A percentile compares a stretch with the other conserved stretches of the same genome.
Conservation (phyloP, 257 asterid species). For the Fraxinus anomala region DNA sequence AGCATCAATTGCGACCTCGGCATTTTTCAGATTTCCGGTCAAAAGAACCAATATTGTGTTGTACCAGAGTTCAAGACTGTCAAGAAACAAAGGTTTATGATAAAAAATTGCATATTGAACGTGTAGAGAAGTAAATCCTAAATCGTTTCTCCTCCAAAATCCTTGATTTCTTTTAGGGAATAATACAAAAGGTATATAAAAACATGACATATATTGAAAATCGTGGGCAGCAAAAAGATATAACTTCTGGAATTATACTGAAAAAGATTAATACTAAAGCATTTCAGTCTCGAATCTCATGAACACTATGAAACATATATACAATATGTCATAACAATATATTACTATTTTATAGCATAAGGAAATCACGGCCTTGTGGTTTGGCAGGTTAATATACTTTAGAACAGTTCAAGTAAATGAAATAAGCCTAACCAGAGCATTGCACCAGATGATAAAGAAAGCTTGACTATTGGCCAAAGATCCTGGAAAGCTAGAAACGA, state of each 20-base stretch:
- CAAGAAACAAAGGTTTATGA: background rate
- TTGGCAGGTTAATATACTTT: too few relatives aligned
- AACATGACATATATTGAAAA: too few relatives aligned
- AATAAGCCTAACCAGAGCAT: constrained; percentile 61
- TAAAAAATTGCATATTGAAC: background rate
- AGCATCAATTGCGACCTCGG: constrained; percentile 65
- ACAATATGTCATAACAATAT: background rate
- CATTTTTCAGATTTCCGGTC: constrained; percentile 64
- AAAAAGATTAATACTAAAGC: too few relatives aligned
- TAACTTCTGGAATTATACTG: too few relatives aligned
- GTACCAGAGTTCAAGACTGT: constrained; percentile 82
- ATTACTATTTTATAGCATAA: background rate
- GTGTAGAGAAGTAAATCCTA: background rate
- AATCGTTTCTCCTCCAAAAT: background rate
- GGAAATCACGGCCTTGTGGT: too few relatives aligned
- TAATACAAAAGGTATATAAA: too few relatives aligned
- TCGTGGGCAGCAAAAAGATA: background rate
- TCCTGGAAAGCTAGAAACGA: constrained; percentile 58
- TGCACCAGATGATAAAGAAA: constrained; percentile 73
- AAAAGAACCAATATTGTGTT: constrained; percentile 59
- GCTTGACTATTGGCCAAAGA: constrained; percentile 67
- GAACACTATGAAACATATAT: too few relatives aligned
- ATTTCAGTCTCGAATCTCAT: too few relatives aligned
- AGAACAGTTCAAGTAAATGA: background rate
- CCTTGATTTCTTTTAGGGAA: background rate